These are phyloP conservation scores for Fomitopsis betulina DNA, from an alignment of 1,284 basidiomycete species.

Conservation along the genomic window DNA sequence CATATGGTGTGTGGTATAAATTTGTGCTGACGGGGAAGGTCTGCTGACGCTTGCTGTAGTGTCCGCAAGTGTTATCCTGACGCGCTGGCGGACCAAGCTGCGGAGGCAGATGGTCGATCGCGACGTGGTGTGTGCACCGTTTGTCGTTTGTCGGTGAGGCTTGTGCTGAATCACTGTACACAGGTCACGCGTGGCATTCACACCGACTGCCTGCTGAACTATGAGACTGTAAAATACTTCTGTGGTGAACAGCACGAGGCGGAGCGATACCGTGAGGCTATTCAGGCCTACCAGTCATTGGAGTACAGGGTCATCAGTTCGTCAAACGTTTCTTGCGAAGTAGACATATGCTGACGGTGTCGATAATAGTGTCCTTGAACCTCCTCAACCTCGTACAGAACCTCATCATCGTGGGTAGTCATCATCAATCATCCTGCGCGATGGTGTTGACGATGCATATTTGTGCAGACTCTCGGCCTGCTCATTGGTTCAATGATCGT, in stretches of 20 bases:
- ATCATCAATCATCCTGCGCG: neutral
- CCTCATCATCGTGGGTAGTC: constrained; percentile 61
- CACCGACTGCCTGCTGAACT: constrained; percentile 77
- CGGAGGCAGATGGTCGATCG: constrained; percentile 75
- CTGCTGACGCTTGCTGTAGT: constrained; percentile 34
- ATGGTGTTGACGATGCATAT: neutral
- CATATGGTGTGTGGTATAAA: constrained; percentile 51
- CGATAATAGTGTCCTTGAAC: constrained; percentile 62
- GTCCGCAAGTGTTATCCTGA: constrained; percentile 60
- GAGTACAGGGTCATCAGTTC: constrained; percentile 73
- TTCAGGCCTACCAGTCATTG: constrained; percentile 71
- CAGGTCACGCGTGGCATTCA: constrained; percentile 73
- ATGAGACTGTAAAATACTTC: constrained; percentile 86
- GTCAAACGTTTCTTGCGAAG: constrained; percentile 18
- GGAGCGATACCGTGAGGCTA: constrained; percentile 66
- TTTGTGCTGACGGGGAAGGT: neutral
- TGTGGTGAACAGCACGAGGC: constrained; percentile 79
- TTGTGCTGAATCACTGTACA: neutral
- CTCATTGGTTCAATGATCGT: constrained; percentile 78
- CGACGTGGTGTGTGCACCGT: constrained; percentile 46
- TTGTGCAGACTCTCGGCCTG: constrained; percentile 59
- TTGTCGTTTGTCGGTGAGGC: neutral
- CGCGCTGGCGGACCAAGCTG: constrained; percentile 67
- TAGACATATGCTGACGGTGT: neutral
- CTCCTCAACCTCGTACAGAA: constrained; percentile 75